These are phyloP conservation scores for Epichloe sibirici DNA, from an alignment of 2,329 filamentous ascomycete species.

Conservation along the genomic window DNA sequence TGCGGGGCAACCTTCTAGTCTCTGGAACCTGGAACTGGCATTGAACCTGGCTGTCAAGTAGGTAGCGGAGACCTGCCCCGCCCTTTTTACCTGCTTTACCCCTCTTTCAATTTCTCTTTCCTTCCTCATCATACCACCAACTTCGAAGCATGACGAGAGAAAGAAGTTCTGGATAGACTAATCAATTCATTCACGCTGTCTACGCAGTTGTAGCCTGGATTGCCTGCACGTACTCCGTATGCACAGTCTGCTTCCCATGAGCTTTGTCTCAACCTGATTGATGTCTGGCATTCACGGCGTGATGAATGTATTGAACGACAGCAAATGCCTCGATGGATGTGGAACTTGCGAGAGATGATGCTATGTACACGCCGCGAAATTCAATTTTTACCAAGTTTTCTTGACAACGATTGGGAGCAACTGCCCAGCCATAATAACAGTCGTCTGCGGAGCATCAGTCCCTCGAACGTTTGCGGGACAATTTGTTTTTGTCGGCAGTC, in stretches of 20 bases:
- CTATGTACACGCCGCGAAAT: neutral
- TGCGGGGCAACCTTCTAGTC: conserved; percentile 17
- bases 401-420: too few species aligned
- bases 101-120: conserved; percentile 3
- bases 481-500: neutral
- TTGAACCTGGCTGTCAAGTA: neutral
- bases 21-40: conserved; percentile 6
- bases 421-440: too few species aligned
- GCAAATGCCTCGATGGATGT: too few species aligned
- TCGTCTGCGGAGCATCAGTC: too few species aligned
- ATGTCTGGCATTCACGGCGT: too few species aligned
- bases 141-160: neutral
- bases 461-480: too few species aligned
- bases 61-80: conserved; percentile 8
- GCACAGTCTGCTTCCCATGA: too few species aligned
- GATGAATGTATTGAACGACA: too few species aligned
- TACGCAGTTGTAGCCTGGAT: neutral
- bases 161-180: neutral
- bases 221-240: too few species aligned
- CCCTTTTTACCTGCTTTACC: conserved; percentile 2
- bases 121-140: neutral
- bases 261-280: too few species aligned
- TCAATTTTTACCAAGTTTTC: neutral
- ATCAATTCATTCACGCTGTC: neutral
- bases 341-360: neutral